These are phyloP conservation scores for Colletotrichum eremochloae DNA, from an alignment of 2,329 filamentous ascomycete genomes.

Conservation along the genomic window DNA sequence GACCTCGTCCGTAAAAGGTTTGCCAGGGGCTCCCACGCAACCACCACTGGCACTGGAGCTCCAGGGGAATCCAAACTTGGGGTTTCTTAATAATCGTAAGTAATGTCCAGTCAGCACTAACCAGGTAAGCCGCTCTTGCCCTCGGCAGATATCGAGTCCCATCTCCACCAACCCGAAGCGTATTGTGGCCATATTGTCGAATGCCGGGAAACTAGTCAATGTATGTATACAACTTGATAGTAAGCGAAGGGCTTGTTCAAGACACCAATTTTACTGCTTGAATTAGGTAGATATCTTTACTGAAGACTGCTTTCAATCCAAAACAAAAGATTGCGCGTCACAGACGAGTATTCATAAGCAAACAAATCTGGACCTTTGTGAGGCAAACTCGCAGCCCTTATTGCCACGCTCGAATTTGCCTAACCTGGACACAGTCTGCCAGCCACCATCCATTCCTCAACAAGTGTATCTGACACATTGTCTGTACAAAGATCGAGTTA, in stretches of 20 bases:
- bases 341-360: background rate
- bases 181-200: too few species aligned
- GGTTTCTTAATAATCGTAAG: background rate
- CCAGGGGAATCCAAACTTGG: background rate
- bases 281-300: background rate
- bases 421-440: background rate
- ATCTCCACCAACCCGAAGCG: background rate
- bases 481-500: background rate
- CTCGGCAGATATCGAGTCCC: background rate
- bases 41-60: background rate
- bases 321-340: background rate
- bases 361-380: background rate
- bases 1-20: conserved; percentile 2
- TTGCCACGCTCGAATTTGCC: background rate
- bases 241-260: background rate
- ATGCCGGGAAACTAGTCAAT: background rate
- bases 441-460: background rate
- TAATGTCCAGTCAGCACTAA: background rate
- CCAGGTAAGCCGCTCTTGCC: background rate
- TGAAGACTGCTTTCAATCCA: too few species aligned
- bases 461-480: background rate
- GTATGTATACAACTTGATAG: background rate
- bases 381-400: background rate
- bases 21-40: background rate
- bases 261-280: background rate